A percentile compares a stretch with the other conserved stretches of the same genome.
These are phyloP conservation scores for Clarireedia homoeocarpa DNA, from an alignment of 2,329 filamentous ascomycete genomes.

Conservation along the genomic window DNA sequence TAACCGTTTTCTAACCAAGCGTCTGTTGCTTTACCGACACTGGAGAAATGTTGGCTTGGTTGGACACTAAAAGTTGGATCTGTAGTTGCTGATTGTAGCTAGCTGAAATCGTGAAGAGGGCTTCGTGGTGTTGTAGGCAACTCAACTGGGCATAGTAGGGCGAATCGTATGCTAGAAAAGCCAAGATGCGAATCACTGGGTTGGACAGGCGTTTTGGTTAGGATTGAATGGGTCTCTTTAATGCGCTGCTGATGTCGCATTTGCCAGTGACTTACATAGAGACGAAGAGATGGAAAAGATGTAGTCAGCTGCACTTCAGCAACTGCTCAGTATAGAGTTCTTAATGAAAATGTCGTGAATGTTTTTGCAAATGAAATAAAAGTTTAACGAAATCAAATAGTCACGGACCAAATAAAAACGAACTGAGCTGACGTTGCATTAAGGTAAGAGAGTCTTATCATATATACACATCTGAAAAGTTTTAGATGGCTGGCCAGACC, in stretches of 20 bases:
- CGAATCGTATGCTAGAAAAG: background rate
- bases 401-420: background rate
- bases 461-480: background rate
- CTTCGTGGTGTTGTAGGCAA: background rate
- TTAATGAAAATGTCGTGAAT: background rate
- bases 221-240: background rate
- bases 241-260: too few relatives aligned
- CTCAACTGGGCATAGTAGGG: background rate
- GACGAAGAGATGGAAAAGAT: background rate
- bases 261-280: background rate
- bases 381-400: background rate
- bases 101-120: background rate
- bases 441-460: background rate
- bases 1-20: background rate
- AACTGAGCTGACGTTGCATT: background rate
- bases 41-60: background rate
- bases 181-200: background rate
- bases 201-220: background rate
- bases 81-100: background rate
- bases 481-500: background rate
- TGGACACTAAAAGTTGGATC: conserved; percentile 1
- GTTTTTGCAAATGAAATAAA: background rate
- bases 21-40: background rate
- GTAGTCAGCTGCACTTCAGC: background rate
- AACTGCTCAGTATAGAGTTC: background rate